A percentile compares a stretch with the other conserved stretches of the same genome.
These are phyloP conservation scores for Plectranthus barbatus DNA, from an alignment of 257 asterid species.

Conservation along the genomic window DNA sequence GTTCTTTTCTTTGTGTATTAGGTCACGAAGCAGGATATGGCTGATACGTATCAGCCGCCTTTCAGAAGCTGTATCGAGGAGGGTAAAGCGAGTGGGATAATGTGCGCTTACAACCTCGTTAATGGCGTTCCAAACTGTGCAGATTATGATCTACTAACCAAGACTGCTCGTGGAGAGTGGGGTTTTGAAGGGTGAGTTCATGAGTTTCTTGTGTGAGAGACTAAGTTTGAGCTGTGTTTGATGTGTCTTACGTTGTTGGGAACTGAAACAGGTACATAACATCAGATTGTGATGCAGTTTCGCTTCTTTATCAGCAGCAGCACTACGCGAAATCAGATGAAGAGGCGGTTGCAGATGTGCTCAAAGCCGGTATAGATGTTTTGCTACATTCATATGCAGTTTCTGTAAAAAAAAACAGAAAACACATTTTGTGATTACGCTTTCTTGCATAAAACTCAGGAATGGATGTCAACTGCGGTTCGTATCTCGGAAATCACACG, in stretches of 20 bases:
- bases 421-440: neutral
- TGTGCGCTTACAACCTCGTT: constrained; percentile 49
- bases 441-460: constrained; percentile 23
- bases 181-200: constrained; percentile 50
- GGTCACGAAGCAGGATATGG: constrained; percentile 50
- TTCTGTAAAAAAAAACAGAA: neutral
- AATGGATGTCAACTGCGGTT: constrained; percentile 65
- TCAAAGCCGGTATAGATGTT: constrained; percentile 49
- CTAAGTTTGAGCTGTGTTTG: neutral
- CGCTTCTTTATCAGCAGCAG: constrained; percentile 33
- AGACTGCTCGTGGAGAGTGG: constrained; percentile 55
- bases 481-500: constrained; percentile 35
- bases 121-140: constrained; percentile 52
- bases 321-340: constrained; percentile 49
- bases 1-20: neutral
- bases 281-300: constrained; percentile 62
- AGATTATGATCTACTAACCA: constrained; percentile 40
- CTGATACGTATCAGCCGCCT: constrained; percentile 50
- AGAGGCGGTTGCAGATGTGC: constrained; percentile 63
- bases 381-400: neutral
- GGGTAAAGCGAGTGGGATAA: constrained; percentile 41
- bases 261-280: constrained; percentile 39
- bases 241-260: neutral
- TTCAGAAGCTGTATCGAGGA: constrained; percentile 32
- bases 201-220: neutral